Evolutionary conservation across 192 early-diverging fungal genomes (phyloP), one percentile per base, ranked within the genome.

Genomic region (Linnemannia zychae): DNA sequence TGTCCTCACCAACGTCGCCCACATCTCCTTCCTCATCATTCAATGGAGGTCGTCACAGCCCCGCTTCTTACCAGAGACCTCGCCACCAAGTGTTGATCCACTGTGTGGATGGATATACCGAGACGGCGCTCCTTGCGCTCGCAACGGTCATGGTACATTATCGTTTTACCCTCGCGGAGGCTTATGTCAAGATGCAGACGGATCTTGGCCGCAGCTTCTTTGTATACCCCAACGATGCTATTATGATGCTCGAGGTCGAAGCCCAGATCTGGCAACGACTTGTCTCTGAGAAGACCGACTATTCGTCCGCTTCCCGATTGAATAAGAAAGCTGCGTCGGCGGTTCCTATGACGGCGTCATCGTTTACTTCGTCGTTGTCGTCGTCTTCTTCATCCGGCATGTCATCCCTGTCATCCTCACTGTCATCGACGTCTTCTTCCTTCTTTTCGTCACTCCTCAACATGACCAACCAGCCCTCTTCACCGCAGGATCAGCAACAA

Each of bases 31-130:
- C 47, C 24, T 50, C 44, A 20, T 38, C 67, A 17, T 57, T 47
- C 11, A 57, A 87, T n/a, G 84, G 33, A 80, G 81, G 20, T 84
- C 44, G 87, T 87, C 52, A 83, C 88, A 46, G 79, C 78, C 20
- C 34, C 48, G 67, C 74, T 20, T 31, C 46, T 33, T 74, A 81
- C 50, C 66, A 90, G 70, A 46, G 22, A 71, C 57, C 47, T 34
- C 73, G 69, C 18, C 84, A 80, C 22, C 87, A 80, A 22, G 84
- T 91, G 33, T 73, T 93, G 28, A 90, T 93, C 69, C 89, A 93
- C 74, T 93, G 90, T 50, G 75, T 88, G 12, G 92, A 93, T 47
- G 92, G 90, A 20, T 93, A 93, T 49, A 91, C 92, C 1, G 92
- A 93, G 71, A 88, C 88, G 2, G 89, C 89, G 47, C 38, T 91